These are phyloP conservation scores for Coemansia sp. DNA, from an alignment of 192 early-diverging fungal genomes.

Conservation along the genomic window DNA sequence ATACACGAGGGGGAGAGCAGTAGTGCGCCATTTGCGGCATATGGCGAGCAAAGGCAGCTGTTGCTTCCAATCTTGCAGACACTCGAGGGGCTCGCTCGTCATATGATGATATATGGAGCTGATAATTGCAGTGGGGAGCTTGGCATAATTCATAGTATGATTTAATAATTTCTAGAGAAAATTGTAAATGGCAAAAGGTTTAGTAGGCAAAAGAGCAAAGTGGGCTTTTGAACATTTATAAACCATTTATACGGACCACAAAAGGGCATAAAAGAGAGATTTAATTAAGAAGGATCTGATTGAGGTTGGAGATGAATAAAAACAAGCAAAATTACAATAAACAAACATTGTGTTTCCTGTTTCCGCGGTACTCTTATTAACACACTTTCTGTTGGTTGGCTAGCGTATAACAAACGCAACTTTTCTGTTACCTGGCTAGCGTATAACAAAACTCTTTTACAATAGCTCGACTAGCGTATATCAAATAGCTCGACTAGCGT, in stretches of 20 bases:
- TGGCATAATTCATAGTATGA: not conserved
- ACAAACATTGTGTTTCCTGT: too few relatives aligned
- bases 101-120: not conserved
- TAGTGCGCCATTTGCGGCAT: constrained; percentile 16
- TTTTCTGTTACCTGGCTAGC: not conserved
- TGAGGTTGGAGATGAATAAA: too few relatives aligned
- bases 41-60: constrained; percentile 15
- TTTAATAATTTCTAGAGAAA: not conserved
- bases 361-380: not conserved
- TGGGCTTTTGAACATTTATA: not conserved
- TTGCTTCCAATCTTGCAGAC: constrained; percentile 14
- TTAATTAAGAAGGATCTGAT: too few relatives aligned
- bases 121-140: not conserved
- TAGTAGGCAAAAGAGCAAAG: not conserved
- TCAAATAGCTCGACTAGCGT: too few relatives aligned
- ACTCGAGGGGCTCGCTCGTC: not conserved
- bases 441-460: too few relatives aligned
- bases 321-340: too few relatives aligned
- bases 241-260: too few relatives aligned
- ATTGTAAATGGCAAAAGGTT: not conserved
- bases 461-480: too few relatives aligned
- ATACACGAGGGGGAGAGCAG: constrained; percentile 13
- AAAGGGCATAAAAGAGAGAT: too few relatives aligned
- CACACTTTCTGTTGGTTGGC: not conserved
- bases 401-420: too few relatives aligned